Percentiles rank a stretch among this genome's conserved stretches.
phyloP scores from a whole-genome alignment of 2,329 filamentous ascomycete genomes.

The Stagonosporopsis cucurbitacearum region DNA sequence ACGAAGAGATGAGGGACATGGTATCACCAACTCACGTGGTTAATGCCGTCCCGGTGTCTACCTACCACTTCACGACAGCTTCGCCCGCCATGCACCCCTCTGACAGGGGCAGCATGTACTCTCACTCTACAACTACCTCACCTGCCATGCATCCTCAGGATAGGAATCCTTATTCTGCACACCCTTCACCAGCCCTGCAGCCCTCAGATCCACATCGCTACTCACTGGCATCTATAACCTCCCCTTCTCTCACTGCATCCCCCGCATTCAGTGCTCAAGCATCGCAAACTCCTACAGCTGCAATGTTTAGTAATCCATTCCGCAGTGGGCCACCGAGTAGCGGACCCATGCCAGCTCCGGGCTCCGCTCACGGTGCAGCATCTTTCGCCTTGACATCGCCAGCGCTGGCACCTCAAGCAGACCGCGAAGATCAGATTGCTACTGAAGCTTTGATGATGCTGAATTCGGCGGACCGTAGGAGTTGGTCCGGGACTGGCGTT shows the following conservation, averaged over 20 bases:
- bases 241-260: conserved; percentile 45
- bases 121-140: conserved; percentile 50
- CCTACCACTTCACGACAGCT: conserved; percentile 36
- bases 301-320: conserved; percentile 35
- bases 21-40: conserved; percentile 35
- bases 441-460: conserved; percentile 88
- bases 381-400: conserved; percentile 47
- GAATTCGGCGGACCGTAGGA: conserved; percentile 73
- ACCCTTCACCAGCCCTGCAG: conserved; percentile 49
- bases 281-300: conserved; percentile 31
- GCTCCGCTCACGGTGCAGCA: conserved; percentile 33
- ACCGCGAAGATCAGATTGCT: conserved; percentile 69
- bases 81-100: conserved; percentile 48
- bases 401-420: conserved; percentile 45
- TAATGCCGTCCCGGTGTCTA: conserved; percentile 20
- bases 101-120: conserved; percentile 43
- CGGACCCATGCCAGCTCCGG: conserved; percentile 26
- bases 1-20: conserved; percentile 52
- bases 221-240: conserved; percentile 51
- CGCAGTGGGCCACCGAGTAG: conserved; percentile 34
- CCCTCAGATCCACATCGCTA: conserved; percentile 57
- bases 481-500: conserved; percentile 46
- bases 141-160: conserved; percentile 50
- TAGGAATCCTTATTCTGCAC: conserved; percentile 51
- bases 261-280: conserved; percentile 53